Base-by-base conservation (phyloP, 768 basidiomycete species). In the Termitomyces sp. region DNA sequence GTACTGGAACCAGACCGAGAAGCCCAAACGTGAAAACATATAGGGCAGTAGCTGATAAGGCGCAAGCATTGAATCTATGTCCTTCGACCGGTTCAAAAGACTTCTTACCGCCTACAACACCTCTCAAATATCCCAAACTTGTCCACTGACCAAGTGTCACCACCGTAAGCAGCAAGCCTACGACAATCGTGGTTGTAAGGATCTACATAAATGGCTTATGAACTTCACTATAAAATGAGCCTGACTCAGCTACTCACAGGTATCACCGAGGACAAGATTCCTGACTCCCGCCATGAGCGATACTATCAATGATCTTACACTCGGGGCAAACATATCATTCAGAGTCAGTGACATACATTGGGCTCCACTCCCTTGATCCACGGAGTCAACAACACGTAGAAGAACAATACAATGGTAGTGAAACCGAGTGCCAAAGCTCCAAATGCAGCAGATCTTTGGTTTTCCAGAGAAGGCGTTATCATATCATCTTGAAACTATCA, bases 21-120 rank as follows among this genome's bases (percentile, higher is more conserved):
- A 89, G 68, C n/a, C 89, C 89, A 64, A 91, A 88, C 19, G 74
- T 73, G 42, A 89, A 74, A 8, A 82, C 82, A 62, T 91, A 91
- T 46, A 89, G 67, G 10, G 84, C 85, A 11, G 82, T 83, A 11
- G 86, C 89, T 91, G 62, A 5, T 46, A 43, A 48, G 6, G 35
- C 9, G 41, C 53, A 31, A 41, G 1, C 26, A 21, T 21, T 50
- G 6, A 54, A 35, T 30, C 31, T 45, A 12, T 33, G 8, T 37
- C 10, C 33, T 4, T 37, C 15, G 17, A 52, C 31, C 19, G 55
- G 15, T 9, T 21, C 26, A 19, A 45, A 52, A 23, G 23, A 23
- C 1, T 23, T 23, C 23, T 23, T 23, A 87, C 87, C 82, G 60
- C 82, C 89, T 47, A 89, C 73, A 7, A 78, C 68, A 3, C 88